These are phyloP conservation scores for Penicillium lividum DNA, from an alignment of 495 filamentous ascomycete species.

Conservation along the genomic window DNA sequence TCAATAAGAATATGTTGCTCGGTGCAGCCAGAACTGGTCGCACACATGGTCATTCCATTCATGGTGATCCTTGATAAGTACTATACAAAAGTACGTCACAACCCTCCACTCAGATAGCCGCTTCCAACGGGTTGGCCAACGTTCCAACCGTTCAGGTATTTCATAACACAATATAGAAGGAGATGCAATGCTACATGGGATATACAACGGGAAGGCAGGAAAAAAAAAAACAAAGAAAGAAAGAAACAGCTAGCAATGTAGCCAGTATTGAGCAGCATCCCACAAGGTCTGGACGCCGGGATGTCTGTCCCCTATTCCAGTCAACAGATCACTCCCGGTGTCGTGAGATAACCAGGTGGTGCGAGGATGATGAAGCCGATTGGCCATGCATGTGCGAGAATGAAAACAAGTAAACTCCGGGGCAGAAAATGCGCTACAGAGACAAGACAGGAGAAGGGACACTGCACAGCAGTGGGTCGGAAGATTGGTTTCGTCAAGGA, in stretches of 20 bases:
- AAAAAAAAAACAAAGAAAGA: not conserved
- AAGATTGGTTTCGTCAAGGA: conserved; percentile 1
- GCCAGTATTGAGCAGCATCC: too few relatives aligned
- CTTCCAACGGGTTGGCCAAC: not conserved
- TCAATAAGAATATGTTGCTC: conserved; percentile 6
- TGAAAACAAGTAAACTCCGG: conserved; percentile 3
- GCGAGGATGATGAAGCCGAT: not conserved
- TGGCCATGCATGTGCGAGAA: not conserved
- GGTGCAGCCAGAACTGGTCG: conserved; percentile 15
- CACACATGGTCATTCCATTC: conserved; percentile 19
- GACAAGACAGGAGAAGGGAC: conserved; percentile 1
- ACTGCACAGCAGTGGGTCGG: conserved; percentile 23
- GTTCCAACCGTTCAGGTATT: conserved; percentile 1
- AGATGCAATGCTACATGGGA: conserved; percentile 21
- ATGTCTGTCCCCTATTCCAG: not conserved
- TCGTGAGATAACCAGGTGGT: not conserved
- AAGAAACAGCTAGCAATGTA: too few relatives aligned
- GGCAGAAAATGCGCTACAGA: not conserved
- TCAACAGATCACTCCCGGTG: not conserved
- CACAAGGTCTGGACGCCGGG: not conserved
- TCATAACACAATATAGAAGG: conserved; percentile 16
- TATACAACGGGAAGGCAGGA: conserved; percentile 16
- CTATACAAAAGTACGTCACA: conserved; percentile 17
- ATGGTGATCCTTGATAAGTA: conserved; percentile 17
- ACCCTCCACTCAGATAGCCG: not conserved